Evolutionary conservation across 1,139 yeast species (phyloP).

Genomic region (Yamadazyma trypodendri): DNA sequence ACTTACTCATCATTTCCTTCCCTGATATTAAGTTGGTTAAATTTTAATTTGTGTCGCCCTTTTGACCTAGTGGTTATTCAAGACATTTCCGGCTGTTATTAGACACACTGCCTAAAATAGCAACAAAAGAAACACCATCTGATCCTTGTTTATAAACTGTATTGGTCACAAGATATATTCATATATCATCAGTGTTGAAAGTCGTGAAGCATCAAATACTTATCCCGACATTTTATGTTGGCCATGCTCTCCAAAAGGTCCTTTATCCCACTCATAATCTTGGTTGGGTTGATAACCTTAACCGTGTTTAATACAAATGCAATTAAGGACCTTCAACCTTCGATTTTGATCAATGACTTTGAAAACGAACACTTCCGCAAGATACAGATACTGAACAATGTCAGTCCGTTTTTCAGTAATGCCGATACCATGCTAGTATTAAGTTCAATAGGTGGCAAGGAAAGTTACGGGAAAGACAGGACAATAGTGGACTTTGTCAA

Average conservation of each 20-base stretch:
- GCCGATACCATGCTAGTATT: constrained; percentile 22
- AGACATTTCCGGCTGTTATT: no score
- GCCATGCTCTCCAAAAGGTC: not conserved
- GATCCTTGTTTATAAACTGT: not conserved
- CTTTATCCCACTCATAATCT: not conserved
- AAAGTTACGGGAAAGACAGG: constrained; percentile 30
- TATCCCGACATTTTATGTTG: no score
- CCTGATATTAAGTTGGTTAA: no score
- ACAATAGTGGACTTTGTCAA: constrained; percentile 23
- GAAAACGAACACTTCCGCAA: constrained; percentile 6
- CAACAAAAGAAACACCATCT: not conserved
- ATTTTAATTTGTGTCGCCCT: no score
- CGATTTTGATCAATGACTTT: not conserved
- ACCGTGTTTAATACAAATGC: not conserved
- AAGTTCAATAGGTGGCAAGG: constrained; percentile 23
- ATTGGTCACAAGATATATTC: not conserved
- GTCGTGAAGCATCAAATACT: no score
- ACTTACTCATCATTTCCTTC: not conserved
- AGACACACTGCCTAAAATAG: not conserved
- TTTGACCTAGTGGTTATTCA: no score
- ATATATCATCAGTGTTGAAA: not conserved
- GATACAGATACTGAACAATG: constrained; percentile 11
- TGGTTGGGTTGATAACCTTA: not conserved
- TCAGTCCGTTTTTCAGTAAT: constrained; percentile 9
- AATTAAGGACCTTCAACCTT: not conserved